These are phyloP conservation scores for Serendipita vermifera DNA, from an alignment of 768 basidiomycete genomes.

Conservation along the genomic window DNA sequence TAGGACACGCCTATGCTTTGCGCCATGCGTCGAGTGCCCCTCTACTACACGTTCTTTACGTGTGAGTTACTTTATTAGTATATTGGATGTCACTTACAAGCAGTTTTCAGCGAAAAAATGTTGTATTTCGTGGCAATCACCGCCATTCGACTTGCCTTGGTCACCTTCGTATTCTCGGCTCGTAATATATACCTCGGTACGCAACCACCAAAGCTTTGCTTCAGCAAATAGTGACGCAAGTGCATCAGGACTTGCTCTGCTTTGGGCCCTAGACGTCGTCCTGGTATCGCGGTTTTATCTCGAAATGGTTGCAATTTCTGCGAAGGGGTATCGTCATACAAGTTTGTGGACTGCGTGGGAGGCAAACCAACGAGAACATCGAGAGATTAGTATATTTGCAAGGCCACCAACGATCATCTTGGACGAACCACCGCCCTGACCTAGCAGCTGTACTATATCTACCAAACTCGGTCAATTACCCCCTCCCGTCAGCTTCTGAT, in stretches of 20 bases:
- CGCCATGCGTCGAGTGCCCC: not conserved
- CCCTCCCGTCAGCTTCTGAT: too few species aligned
- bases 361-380: too few species aligned
- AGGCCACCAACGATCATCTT: too few species aligned
- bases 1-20: not conserved
- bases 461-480: too few species aligned
- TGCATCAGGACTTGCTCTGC: not conserved
- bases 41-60: not conserved
- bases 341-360: too few species aligned
- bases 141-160: not conserved
- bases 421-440: too few species aligned
- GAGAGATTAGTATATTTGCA: too few species aligned
- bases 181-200: not conserved
- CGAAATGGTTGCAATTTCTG: not conserved
- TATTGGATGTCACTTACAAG: not conserved
- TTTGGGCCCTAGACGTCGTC: not conserved
- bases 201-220: too few species aligned
- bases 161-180: not conserved
- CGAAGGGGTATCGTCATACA: not conserved
- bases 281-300: conserved; percentile 3
- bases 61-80: not conserved
- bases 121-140: not conserved
- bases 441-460: too few species aligned
- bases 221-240: too few species aligned
- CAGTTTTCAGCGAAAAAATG: not conserved